Conservation (phyloP, 441 rosid genomes). For the Pelargonium citronellum region DNA sequence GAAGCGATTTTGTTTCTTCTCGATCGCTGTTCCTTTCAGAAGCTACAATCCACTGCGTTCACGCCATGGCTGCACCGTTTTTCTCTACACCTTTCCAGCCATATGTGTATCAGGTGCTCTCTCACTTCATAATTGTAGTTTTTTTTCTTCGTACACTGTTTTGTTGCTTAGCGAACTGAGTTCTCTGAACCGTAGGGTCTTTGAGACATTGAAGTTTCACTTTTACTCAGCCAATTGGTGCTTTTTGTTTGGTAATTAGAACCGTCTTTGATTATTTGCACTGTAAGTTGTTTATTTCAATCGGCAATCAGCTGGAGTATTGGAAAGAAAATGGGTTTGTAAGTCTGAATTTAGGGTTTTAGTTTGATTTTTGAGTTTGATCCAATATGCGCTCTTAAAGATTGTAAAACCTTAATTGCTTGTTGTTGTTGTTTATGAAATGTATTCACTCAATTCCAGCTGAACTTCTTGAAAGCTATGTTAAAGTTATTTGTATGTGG, state of each 20-base stretch:
- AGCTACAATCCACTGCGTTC: constrained; percentile 19
- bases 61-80: constrained; percentile 89
- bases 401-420: background rate
- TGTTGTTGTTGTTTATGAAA: background rate
- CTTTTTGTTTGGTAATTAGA: background rate
- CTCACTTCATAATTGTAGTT: constrained; percentile 1
- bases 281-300: background rate
- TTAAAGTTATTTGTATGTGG: background rate
- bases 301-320: background rate
- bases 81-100: constrained; percentile 96
- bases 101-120: constrained; percentile 77
- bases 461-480: background rate
- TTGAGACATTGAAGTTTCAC: constrained; percentile 6
- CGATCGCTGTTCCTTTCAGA: constrained; percentile 8
- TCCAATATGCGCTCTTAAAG: background rate
- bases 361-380: constrained; percentile 1
- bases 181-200: background rate
- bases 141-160: background rate
- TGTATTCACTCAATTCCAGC: background rate
- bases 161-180: constrained; percentile 16
- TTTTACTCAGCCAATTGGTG: background rate
- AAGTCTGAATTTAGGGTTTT: background rate
- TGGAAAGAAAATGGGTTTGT: background rate
- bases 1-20: background rate
- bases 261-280: background rate